Base-by-base conservation (phyloP, 78 protist genomes). In the Dictyostelium capitatum region DNA sequence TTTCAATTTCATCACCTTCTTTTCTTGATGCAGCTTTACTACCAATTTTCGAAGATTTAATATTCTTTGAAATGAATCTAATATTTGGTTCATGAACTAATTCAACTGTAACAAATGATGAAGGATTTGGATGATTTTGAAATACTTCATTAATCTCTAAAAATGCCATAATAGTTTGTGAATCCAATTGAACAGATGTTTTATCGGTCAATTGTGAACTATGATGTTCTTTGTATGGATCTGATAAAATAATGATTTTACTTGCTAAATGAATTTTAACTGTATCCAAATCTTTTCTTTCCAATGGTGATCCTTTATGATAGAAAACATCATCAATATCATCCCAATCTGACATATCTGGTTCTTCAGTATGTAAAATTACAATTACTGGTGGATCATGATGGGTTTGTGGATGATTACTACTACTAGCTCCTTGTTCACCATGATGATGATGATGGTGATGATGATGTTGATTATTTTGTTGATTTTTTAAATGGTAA, bases 291-390 rank as follows among this genome's bases (percentile, higher is more conserved):
- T 87, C 93, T 23, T 87, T 87, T 37, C 93, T 80, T 25, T 87
- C 93, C 8, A 87, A 54, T 28, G 93, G 93, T 12, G 93, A 77
- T 0, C 93, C 93, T 50, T 87, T 79, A 4, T 64, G 43, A 50
- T 32, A 87, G 50, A 47, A 78, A 4, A 87, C 82, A 14, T 74
- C 83, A 30, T 87, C 93, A 17, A 87, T 87, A 77, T 87, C 93
- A 43, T 87, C 93, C 93, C 93, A 87, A 10, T 87, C 93, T 12
- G 83, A 75, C 93, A 87, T 87, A 51, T 87, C 93, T 20, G 93
- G 93, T 23, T 87, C 93, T 11, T 87, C 93, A 14, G 84, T 83
- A 50, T 87, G 93, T 23, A 87, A 48, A 37, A 87, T 87, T 15
- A 87, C 84, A 87, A 87, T 87, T 70, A 79, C 23, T 23, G 93